These are phyloP conservation scores for Trichaptum fuscoviolaceum DNA, from an alignment of 768 basidiomycete genomes.

Conservation along the genomic window DNA sequence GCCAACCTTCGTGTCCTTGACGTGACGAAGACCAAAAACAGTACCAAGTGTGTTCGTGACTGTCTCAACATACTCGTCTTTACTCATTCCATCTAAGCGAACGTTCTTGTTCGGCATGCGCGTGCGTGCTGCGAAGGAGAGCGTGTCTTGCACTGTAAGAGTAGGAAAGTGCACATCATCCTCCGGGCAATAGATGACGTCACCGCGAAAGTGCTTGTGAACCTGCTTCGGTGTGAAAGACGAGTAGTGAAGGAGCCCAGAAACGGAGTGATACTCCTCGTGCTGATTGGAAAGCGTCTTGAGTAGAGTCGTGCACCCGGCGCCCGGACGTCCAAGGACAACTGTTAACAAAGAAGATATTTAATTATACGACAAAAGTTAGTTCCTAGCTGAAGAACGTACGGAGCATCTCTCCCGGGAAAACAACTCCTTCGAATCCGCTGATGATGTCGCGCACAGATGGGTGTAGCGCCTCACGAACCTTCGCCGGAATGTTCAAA, in stretches of 20 bases:
- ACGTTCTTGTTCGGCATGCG: slow-evolving; percentile 49
- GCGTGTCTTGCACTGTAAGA: slow-evolving; percentile 72
- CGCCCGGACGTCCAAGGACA: slow-evolving; percentile 80
- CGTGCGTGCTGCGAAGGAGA: slow-evolving; percentile 62
- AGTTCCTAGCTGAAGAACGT: slow-evolving; percentile 27
- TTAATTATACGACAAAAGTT: background rate
- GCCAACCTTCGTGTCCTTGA: slow-evolving; percentile 68
- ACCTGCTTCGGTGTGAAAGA: slow-evolving; percentile 66
- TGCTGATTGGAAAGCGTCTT: slow-evolving; percentile 77
- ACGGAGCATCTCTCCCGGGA: slow-evolving; percentile 68
- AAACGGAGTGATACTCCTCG: slow-evolving; percentile 57
- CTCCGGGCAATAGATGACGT: slow-evolving; percentile 76
- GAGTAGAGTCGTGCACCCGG: slow-evolving; percentile 81
- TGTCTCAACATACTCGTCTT: slow-evolving; percentile 33
- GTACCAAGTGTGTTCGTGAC: slow-evolving; percentile 37
- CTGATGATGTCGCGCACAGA: slow-evolving; percentile 49
- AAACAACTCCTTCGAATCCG: slow-evolving; percentile 51
- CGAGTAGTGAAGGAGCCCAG: slow-evolving; percentile 73
- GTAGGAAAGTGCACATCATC: slow-evolving; percentile 86
- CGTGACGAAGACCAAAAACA: slow-evolving; percentile 47
- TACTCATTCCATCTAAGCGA: slow-evolving; percentile 31
- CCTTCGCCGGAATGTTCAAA: slow-evolving; percentile 31
- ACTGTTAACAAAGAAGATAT: slow-evolving; percentile 35
- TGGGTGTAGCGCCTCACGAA: slow-evolving; percentile 52
- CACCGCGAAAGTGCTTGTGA: slow-evolving; percentile 63